A percentile compares a stretch with the other conserved stretches of the same genome.
Evolutionary conservation across 331 rosid species (phyloP).

Genomic region (Quercus lobata): DNA sequence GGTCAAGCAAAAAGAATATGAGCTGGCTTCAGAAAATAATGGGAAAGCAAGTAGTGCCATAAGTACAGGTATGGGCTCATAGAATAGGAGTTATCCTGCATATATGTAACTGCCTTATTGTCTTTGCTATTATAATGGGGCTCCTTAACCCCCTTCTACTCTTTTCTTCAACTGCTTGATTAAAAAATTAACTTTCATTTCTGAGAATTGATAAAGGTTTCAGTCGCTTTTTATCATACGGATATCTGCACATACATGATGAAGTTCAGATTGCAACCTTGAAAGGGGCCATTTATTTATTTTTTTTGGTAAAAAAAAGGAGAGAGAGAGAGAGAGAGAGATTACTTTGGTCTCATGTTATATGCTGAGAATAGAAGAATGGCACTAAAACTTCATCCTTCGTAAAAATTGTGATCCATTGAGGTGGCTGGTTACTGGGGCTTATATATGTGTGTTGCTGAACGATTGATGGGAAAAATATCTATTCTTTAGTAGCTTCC

Average conservation of each 20-base stretch:
- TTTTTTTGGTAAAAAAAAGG: too few species aligned
- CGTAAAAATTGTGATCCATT: background rate
- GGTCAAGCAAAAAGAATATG: constrained; percentile 42
- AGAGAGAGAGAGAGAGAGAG: background rate
- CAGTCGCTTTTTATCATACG: background rate
- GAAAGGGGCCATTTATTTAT: background rate
- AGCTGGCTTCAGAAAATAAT: constrained; percentile 46
- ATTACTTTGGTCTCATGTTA: background rate
- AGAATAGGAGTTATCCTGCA: background rate
- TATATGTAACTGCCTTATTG: constrained; percentile 4
- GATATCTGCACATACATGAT: background rate
- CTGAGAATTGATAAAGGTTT: background rate
- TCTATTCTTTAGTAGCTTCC: background rate
- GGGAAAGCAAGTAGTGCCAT: constrained; percentile 37
- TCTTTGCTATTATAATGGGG: background rate
- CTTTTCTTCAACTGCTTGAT: background rate
- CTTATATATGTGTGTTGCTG: background rate
- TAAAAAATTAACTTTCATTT: background rate
- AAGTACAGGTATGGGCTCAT: constrained; percentile 44
- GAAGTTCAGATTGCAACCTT: background rate
- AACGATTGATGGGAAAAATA: background rate
- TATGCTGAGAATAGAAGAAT: background rate
- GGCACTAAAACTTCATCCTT: background rate
- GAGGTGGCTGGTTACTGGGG: background rate
- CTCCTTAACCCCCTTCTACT: background rate